Evolutionary conservation across 108 stramenopile genomes (phyloP).

Genomic region (Nitzschia palea): DNA sequence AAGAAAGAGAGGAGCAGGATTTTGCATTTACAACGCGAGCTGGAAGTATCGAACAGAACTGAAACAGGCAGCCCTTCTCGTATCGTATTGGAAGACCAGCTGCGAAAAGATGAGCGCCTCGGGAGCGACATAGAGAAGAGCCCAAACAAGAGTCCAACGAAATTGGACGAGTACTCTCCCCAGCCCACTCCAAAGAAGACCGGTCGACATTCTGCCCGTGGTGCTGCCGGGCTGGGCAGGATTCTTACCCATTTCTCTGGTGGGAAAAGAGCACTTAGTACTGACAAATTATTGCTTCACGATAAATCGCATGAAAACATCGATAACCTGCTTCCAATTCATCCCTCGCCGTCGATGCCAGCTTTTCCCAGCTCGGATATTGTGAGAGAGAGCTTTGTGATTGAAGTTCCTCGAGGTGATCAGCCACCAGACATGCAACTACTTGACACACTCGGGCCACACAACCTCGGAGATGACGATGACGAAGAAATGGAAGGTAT

Average conservation of each 20-base stretch:
- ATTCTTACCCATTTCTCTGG: background rate
- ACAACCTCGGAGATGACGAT: too few relatives aligned
- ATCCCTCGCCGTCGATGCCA: background rate
- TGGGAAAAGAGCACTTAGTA: background rate
- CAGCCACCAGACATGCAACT: background rate
- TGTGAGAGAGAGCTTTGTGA: background rate
- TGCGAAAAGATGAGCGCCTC: background rate
- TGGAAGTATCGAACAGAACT: constrained; percentile 3
- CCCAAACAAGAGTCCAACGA: background rate
- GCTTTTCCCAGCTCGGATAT: background rate
- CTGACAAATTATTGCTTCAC: background rate
- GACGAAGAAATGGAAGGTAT: background rate
- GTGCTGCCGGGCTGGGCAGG: background rate
- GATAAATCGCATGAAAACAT: background rate
- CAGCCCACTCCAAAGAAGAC: background rate
- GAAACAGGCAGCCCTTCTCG: background rate
- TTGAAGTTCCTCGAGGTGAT: background rate
- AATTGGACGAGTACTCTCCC: background rate
- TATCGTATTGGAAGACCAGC: background rate
- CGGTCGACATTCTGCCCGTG: background rate
- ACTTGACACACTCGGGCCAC: background rate
- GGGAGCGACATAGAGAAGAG: background rate
- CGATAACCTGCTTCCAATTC: background rate
- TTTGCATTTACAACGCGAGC: constrained; percentile 61
- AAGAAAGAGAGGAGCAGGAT: constrained; percentile 56